Base-by-base conservation (phyloP, 495 filamentous ascomycete genomes). In the Talaromyces stipitatus region DNA sequence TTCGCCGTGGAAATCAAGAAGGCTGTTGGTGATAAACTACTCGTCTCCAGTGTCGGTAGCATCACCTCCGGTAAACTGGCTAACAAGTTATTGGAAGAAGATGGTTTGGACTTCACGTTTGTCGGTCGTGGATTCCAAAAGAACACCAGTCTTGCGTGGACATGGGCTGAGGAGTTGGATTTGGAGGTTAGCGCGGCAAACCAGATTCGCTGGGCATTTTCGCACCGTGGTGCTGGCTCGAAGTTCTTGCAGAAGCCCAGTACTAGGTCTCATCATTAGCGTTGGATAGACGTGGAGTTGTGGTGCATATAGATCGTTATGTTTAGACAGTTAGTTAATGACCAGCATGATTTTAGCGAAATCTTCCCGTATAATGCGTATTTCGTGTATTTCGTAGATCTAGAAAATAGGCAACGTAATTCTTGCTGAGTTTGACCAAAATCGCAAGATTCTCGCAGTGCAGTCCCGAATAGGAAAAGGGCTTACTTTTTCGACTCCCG, bases 1-100 rank as follows among this genome's bases (percentile, higher is more conserved):
- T 84, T 85, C 56, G 78, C 87, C 1, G 69, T 78, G 12, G 78
- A 71, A 11, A 74, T 89, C n/a, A 82, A 85, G 72, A 75, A 84
- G 52, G 77, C 71, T n/a, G 69, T 82, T 5, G 60, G 64, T 0
- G 78, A 76, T 20, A 73, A 68, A 51, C 45, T 75, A 52, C 45
- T 74, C 0, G 76, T 85, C 27, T 71, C 72, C 0, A 64, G 74
- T 38, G 81, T 85, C 0, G 81, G 82, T 0, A 66, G 60, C 18
- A 83, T 85, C 52, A 74, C 73, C 14, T 72, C 65, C 1, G 80
- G 73, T 0, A 62, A 59, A 7, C 67, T 72, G 50, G 75, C 76
- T 0, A 68, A 78, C 58, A 62, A 58, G 6, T 64, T 82, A 52
- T 48, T 82, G 7, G 71, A 81, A 56, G 68, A 74, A 24, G 72